Evolutionary conservation across 2,329 filamentous ascomycete species (phyloP), one percentile per base, ranked within the genome.

Genomic region (Fusarium sp.): DNA sequence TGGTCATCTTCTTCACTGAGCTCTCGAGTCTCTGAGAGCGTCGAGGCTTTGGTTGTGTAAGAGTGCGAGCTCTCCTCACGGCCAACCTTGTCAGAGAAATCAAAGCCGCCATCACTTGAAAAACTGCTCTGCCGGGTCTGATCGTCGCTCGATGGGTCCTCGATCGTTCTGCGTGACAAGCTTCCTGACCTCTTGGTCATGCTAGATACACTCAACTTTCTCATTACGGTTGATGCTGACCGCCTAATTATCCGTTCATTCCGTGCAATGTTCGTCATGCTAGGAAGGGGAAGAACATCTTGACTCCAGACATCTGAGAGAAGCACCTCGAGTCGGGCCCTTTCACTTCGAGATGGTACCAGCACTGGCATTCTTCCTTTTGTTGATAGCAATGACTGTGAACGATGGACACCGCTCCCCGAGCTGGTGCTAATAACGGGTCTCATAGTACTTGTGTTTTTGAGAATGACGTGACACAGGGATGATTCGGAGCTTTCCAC

Each of bases 221-320:
- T 89, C 83, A 97, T 97, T 77, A 97, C 89, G 2, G 93, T 93
- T 38, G 93, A 94, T 15, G 94, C 93, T n/a, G 92, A 94, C 42
- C 89, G 89, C 54, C 92, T 87, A 49, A 96, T 91, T 6, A 93
- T 84, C 76, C 92, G 89, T 74, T 97, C 89, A 74, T 92, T 82
- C 83, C 89, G 80, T 79, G 89, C 80, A 82, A 90, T 80, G 81
- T 80, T 85, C 35, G 88, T 88, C 88, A 97, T 95, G 3, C 94
- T 94, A 18, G 95, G 94, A 77, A 92, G 96, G 2, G 94, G 94
- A 44, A 98, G 82, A 20, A 89, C 81, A 60, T 97, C 92, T 54
- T 91, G 90, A 17, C 92, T 97, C 92, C 95, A 98, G 3, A 97
- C 89, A 70, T 97, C 93, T 18, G 88, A 84, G 26, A 98, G 83